These are phyloP conservation scores for Didymella pomorum DNA, from an alignment of 2,329 filamentous ascomycete species.

Conservation along the genomic window DNA sequence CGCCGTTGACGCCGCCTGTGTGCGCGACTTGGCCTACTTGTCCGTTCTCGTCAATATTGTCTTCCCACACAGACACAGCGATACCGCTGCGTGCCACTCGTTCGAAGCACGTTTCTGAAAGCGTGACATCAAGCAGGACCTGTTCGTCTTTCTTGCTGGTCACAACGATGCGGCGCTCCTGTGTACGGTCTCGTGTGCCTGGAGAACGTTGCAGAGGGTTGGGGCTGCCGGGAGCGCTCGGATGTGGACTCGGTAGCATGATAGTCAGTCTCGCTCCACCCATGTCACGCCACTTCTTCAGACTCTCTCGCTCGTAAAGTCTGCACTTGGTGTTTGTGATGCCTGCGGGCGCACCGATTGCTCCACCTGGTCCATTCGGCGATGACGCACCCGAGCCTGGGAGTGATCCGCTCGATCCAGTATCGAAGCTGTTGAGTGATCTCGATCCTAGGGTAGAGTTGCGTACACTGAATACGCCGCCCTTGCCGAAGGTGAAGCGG, in stretches of 20 bases:
- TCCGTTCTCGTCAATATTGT: conserved; percentile 52
- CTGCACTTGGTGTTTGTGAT: conserved; percentile 85
- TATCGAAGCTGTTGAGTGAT: conserved; percentile 59
- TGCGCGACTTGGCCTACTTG: conserved; percentile 69
- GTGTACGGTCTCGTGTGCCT: conserved; percentile 56
- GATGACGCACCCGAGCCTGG: conserved; percentile 47
- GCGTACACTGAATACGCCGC: conserved; percentile 81
- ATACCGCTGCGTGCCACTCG: conserved; percentile 85
- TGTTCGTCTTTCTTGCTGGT: conserved; percentile 73
- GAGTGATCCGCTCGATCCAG: conserved; percentile 57
- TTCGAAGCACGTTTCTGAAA: conserved; percentile 85
- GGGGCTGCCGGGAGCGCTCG: conserved; percentile 53
- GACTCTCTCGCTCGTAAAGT: conserved; percentile 78
- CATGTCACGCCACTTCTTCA: conserved; percentile 87
- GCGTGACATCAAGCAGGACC: conserved; percentile 80
- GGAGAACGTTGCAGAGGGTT: conserved; percentile 45
- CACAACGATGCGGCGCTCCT: conserved; percentile 85
- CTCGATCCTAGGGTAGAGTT: conserved; percentile 74
- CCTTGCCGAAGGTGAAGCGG: conserved; percentile 72
- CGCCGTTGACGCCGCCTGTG: conserved; percentile 64
- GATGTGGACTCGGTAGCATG: conserved; percentile 69
- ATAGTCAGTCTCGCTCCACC: conserved; percentile 86
- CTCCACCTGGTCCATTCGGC: conserved; percentile 33
- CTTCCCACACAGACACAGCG: conserved; percentile 86
- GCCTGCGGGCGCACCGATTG: conserved; percentile 62